Evolutionary conservation across 169 alveolate species (phyloP), one percentile per base, ranked within the genome.

Genomic region (Plasmodium chabaudi): DNA sequence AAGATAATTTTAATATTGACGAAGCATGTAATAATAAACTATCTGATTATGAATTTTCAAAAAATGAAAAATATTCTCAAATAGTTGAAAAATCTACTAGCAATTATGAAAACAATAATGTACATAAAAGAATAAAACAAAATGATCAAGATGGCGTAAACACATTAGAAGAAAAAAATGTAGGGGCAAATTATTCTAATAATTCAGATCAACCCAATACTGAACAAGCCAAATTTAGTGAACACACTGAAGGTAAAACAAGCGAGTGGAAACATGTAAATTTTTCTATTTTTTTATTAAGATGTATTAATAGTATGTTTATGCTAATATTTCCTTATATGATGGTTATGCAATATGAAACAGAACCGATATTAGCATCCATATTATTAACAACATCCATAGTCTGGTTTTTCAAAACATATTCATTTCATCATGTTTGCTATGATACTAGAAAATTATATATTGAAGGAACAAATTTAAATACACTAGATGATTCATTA

Each of bases 361-460:
- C 97, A n/a, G 94, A 96, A 13, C 98, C 98, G 17, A 93, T 94
- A 7, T 51, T 94, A 5, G 93, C 98, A 13, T 91, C 97, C 3
- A 60, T 96, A 65, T 91, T 94, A 89, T 94, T 96, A 72, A 91
- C 95, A 25, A 93, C 94, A 17, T 96, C 98, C n/a, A 94, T 96
- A 55, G 97, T 96, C 1, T 96, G 98, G 98, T 94, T 95, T 61
- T 92, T 96, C 34, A 96, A 96, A 72, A 88, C 94, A 46, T 93
- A 93, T 60, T 96, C 98, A 1, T 97, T 96, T 92, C 99, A 97
- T 72, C 98, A 96, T 77, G 98, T 96, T 5, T 96, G 98, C 88
- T 96, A 92, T 72, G 99, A 97, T 65, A 93, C 93, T 47, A 91
- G 99, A 67, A 57, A 95, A 42, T 93, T 96, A 44, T 73, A 87